Conservation (phyloP, 257 asterid genomes). For the Lithospermum erythrorhizon region DNA sequence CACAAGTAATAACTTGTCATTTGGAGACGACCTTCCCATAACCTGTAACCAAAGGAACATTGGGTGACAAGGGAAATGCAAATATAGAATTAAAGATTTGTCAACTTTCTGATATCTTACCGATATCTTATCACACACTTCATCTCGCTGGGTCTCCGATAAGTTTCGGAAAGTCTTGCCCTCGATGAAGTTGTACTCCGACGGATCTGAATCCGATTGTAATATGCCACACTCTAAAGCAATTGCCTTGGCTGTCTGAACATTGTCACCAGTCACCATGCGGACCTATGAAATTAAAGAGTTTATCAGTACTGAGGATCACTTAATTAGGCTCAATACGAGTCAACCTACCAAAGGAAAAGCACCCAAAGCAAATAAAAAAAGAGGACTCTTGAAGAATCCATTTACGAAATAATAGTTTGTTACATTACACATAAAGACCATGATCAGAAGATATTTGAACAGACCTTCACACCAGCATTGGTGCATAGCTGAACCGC, state of each 20-base stretch:
- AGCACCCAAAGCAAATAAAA: neutral
- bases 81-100: neutral
- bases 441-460: neutral
- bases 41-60: slow-evolving; percentile 35
- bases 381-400: neutral
- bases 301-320: neutral
- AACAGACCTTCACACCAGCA: slow-evolving; percentile 84
- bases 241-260: slow-evolving; percentile 84
- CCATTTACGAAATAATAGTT: neutral
- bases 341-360: neutral
- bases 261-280: slow-evolving; percentile 96
- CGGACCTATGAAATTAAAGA: slow-evolving; percentile 43
- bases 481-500: slow-evolving; percentile 68
- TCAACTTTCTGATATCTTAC: slow-evolving; percentile 30
- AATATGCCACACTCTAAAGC: slow-evolving; percentile 95
- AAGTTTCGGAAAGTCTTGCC: slow-evolving; percentile 66
- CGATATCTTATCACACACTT: slow-evolving; percentile 75
- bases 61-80: neutral
- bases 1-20: slow-evolving; percentile 87
- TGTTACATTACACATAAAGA: neutral
- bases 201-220: slow-evolving; percentile 55
- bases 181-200: slow-evolving; percentile 81
- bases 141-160: slow-evolving; percentile 50
- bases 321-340: neutral
- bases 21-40: slow-evolving; percentile 98